A percentile compares a stretch with the other conserved stretches of the same genome.
Conservation (phyloP, 495 filamentous ascomycete species). For the Podospora pseudoanserina region DNA sequence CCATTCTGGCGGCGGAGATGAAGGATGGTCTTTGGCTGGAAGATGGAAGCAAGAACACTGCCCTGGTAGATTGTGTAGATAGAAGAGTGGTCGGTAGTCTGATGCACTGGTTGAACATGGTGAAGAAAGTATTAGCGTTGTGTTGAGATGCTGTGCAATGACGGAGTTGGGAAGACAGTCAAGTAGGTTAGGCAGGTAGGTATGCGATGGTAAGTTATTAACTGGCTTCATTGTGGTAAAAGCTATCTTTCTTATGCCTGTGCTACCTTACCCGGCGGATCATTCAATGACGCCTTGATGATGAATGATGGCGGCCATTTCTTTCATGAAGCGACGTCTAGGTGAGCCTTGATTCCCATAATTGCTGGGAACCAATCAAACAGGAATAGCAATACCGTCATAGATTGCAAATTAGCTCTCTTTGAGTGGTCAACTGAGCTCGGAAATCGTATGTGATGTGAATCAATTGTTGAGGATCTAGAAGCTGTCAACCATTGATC, state of each 20-base stretch:
- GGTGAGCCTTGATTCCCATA: no score
- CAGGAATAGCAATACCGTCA: slow-evolving; percentile 4
- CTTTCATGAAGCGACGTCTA: no score
- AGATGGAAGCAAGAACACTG: background rate
- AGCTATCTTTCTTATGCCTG: background rate
- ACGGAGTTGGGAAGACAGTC: background rate
- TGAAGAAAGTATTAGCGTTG: background rate
- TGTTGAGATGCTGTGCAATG: background rate
- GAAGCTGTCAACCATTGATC: background rate
- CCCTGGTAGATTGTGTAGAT: background rate
- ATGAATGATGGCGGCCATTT: background rate
- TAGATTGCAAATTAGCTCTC: slow-evolving; percentile 6
- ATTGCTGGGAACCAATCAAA: no score
- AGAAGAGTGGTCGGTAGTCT: background rate
- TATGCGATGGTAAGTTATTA: background rate
- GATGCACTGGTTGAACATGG: slow-evolving; percentile 15
- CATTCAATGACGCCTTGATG: background rate
- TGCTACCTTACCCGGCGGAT: background rate
- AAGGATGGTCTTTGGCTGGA: slow-evolving; percentile 9
- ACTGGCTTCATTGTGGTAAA: background rate
- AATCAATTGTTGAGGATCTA: background rate
- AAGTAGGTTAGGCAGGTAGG: background rate
- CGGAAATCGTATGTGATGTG: no score
- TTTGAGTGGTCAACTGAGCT: slow-evolving; percentile 12
- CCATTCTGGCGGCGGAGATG: background rate